A percentile compares a stretch with the other conserved stretches of the same genome.
phyloP scores from a whole-genome alignment of 2,329 filamentous ascomycete genomes.

The Emergomyces pasteurianus region DNA sequence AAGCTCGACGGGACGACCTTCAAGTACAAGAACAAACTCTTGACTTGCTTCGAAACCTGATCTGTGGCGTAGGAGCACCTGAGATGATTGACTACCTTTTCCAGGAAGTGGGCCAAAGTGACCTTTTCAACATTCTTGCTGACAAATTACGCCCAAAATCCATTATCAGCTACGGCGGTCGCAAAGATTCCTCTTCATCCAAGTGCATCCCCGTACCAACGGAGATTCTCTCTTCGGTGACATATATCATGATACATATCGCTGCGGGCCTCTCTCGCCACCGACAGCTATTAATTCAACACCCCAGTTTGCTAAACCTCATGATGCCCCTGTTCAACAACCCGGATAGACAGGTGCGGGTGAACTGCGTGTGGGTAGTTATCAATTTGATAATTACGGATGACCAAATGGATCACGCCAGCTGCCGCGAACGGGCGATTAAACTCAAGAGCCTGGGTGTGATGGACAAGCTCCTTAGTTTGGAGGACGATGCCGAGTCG shows the following conservation, averaged over 20 bases:
- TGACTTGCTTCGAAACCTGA: slow-evolving; percentile 80
- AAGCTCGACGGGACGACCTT: slow-evolving; percentile 63
- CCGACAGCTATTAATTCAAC: slow-evolving; percentile 62
- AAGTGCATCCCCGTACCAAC: slow-evolving; percentile 24
- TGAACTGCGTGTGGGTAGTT: slow-evolving; percentile 69
- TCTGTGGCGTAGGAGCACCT: slow-evolving; percentile 50
- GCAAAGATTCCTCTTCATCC: slow-evolving; percentile 10
- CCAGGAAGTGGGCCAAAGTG: slow-evolving; percentile 58
- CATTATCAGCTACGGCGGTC: slow-evolving; percentile 17
- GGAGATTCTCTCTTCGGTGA: slow-evolving; percentile 65
- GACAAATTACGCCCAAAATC: slow-evolving; percentile 56
- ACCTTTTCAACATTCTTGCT: slow-evolving; percentile 68
- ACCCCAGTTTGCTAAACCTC: slow-evolving; percentile 62
- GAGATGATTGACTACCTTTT: slow-evolving; percentile 81
- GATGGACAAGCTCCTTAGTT: slow-evolving; percentile 49
- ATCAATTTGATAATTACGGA: slow-evolving; percentile 80
- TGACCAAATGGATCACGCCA: slow-evolving; percentile 53
- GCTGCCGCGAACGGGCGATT: slow-evolving; percentile 53
- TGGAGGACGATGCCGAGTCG: slow-evolving; percentile 59
- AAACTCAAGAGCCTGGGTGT: slow-evolving; percentile 64
- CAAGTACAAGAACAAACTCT: slow-evolving; percentile 85
- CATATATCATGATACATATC: slow-evolving; percentile 77
- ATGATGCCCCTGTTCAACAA: slow-evolving; percentile 64
- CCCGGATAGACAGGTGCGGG: slow-evolving; percentile 59
- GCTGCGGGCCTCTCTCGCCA: slow-evolving; percentile 70